Conservation (phyloP, 2,329 filamentous ascomycete genomes). For the Penicillium hordei region DNA sequence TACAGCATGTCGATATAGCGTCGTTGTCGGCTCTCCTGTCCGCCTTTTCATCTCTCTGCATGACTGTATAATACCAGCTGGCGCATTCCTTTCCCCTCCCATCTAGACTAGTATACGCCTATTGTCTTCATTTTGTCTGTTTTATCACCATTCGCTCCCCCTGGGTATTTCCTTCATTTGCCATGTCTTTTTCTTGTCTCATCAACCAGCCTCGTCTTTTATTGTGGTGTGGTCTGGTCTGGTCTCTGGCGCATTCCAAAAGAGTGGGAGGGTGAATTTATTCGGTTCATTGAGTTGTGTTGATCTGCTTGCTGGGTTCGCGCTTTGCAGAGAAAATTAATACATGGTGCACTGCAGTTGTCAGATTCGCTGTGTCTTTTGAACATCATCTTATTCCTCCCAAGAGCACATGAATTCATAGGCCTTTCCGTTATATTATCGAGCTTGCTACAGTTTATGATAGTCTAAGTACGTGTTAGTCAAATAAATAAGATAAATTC, state of each 20-base stretch:
- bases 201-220: slow-evolving; percentile 12
- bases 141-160: slow-evolving; percentile 19
- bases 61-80: slow-evolving; percentile 38
- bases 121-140: slow-evolving; percentile 15
- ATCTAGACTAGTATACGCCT: slow-evolving; percentile 25
- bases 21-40: slow-evolving; percentile 17
- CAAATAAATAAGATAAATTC: neutral
- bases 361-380: slow-evolving; percentile 11
- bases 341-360: slow-evolving; percentile 23
- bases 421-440: slow-evolving; percentile 19
- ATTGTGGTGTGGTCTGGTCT: slow-evolving; percentile 27
- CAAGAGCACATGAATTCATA: slow-evolving; percentile 23
- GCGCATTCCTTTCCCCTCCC: slow-evolving; percentile 26
- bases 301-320: slow-evolving; percentile 33
- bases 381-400: slow-evolving; percentile 22
- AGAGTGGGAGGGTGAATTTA: slow-evolving; percentile 33
- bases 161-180: slow-evolving; percentile 23
- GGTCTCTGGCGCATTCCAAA: slow-evolving; percentile 38
- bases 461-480: neutral
- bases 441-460: neutral
- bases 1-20: slow-evolving; percentile 24
- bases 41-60: slow-evolving; percentile 29
- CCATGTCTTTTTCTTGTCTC: slow-evolving; percentile 20
- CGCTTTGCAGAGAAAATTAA: slow-evolving; percentile 33
- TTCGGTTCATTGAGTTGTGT: slow-evolving; percentile 34